These are phyloP conservation scores for Lolium rigidum DNA, from an alignment of 176 grass and related monocot species.

Conservation along the genomic window DNA sequence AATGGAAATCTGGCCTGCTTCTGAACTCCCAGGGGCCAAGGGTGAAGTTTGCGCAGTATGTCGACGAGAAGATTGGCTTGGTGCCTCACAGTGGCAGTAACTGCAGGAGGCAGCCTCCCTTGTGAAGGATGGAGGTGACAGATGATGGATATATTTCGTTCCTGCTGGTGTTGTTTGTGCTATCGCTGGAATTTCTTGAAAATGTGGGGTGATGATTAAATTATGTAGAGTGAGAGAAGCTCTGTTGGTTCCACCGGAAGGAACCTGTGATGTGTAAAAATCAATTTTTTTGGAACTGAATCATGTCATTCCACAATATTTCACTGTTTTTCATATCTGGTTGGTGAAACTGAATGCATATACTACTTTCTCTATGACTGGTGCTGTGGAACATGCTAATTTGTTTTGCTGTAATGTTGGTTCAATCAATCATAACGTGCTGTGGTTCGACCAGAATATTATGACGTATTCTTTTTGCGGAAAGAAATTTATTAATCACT, in stretches of 20 bases:
- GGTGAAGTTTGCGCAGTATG: conserved; percentile 57
- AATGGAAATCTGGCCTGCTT: background rate
- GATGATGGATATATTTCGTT: background rate
- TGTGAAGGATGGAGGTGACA: background rate
- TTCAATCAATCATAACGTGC: no score
- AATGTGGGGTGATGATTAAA: background rate
- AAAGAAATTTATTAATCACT: no score
- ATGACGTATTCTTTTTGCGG: no score
- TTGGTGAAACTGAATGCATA: no score
- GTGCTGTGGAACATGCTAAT: no score
- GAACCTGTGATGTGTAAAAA: background rate
- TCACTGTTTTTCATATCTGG: no score
- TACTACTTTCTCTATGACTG: no score
- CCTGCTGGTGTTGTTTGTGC: no score
- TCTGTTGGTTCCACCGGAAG: background rate
- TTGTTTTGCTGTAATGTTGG: no score
- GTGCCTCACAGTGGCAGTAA: background rate
- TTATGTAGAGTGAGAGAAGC: background rate
- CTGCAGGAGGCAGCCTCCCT: background rate
- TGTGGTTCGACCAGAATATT: no score
- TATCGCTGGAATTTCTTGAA: background rate
- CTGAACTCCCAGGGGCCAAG: conserved; percentile 58
- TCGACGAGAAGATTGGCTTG: conserved; percentile 46
- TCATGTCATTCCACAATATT: no score
- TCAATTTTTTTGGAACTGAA: no score